Base-by-base conservation (phyloP, 257 asterid genomes). In the Datura wrightii region DNA sequence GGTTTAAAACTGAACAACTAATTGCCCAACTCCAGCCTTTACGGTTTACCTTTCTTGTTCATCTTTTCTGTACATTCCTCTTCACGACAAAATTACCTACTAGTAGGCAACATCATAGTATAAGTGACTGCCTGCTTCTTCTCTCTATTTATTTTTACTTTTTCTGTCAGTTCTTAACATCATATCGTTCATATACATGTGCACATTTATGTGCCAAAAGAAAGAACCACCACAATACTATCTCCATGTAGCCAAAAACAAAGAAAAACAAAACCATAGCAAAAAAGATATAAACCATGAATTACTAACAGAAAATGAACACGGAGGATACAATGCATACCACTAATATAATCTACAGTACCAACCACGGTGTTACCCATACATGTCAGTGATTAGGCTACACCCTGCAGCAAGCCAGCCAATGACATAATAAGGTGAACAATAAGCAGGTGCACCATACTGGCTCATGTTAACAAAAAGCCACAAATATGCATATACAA, bases 381-480 rank as follows among this genome's bases (percentile, higher is more conserved):
- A 48, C 80, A 24, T 74, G 59, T 74, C 59, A 74, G 6, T 46
- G 58, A 72, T 46, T 11, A 72, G 44, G 79, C 81, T 63, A 82
- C 79, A 52, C 15, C 65, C 42, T 34, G 79, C 84, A 82, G 78
- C 42, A 13, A 74, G 0, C 59, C 42, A 48, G 78, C 85, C 86
- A 89, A 54, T 53, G 56, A 86, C 83, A 87, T 83, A 86, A 79
- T 71, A 83, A 55, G 83, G 87, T 54, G 82, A 48, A 82, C 34
- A 81, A 16, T 48, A 76, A 80, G n/a, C 85, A 82, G 67, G 55
- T 79, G 55, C 89, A 84, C 90, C 88, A 48, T 55, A 86, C 5
- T 88, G 80, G 91, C 91, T 89, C 90, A 88, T 85, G 87, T 85
- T 92, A 92, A 91, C 86, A 46, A 56, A 70, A 16, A 78, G 48